phyloP scores from a whole-genome alignment of 345 rosid species.

The Firmiana major region DNA sequence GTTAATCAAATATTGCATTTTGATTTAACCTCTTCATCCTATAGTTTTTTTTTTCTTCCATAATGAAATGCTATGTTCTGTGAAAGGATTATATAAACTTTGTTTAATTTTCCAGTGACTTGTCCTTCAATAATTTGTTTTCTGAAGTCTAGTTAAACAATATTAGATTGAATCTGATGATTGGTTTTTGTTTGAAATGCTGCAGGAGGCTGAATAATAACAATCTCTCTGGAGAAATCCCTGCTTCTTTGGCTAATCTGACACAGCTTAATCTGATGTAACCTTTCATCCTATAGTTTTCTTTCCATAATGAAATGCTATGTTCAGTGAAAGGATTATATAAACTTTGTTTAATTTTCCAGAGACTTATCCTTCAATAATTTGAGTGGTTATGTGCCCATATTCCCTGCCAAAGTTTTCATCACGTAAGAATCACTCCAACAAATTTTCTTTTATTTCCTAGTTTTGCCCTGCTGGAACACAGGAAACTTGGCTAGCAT shows the following conservation, averaged over 20 bases:
- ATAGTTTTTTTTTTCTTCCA: not conserved
- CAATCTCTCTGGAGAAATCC: slow-evolving; percentile 66
- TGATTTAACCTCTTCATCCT: slow-evolving; percentile 49
- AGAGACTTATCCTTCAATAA: slow-evolving; percentile 66
- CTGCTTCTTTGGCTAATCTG: slow-evolving; percentile 65
- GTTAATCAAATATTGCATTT: too few species aligned
- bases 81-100: not conserved
- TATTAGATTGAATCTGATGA: not conserved
- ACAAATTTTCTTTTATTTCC: slow-evolving; percentile 2
- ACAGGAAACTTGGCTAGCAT: too few species aligned
- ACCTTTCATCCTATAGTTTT: slow-evolving; percentile 11
- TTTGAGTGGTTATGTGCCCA: not conserved
- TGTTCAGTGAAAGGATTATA: not conserved
- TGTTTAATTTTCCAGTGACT: slow-evolving; percentile 36
- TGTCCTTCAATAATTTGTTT: slow-evolving; percentile 37
- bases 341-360: not conserved
- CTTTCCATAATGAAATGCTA: not conserved
- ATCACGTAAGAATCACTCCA: not conserved
- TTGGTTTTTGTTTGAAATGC: not conserved
- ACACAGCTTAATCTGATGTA: slow-evolving; percentile 77
- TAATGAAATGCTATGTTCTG: too few species aligned
- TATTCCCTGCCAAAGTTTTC: not conserved
- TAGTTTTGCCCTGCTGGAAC: too few species aligned
- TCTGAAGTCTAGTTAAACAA: too few species aligned
- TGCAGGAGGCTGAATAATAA: slow-evolving; percentile 77